phyloP scores from a whole-genome alignment of 2,329 filamentous ascomycete genomes.

The Cercospora sojina region DNA sequence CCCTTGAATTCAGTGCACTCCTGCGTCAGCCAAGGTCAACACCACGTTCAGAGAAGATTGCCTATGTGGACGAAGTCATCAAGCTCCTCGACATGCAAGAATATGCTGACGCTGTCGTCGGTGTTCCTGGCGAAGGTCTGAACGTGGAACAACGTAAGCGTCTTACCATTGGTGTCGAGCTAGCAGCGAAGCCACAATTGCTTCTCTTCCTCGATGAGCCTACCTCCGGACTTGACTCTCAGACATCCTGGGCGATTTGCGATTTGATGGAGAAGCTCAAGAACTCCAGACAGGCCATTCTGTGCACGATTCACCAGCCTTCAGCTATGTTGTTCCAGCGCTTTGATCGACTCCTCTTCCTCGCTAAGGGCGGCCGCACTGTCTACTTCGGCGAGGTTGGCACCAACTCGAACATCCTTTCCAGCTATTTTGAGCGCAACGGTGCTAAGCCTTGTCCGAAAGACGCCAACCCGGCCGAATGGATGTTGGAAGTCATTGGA shows the following conservation, averaged over 20 bases:
- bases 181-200: constrained; percentile 85
- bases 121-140: constrained; percentile 82
- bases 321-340: constrained; percentile 92
- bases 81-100: constrained; percentile 85
- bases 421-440: constrained; percentile 73
- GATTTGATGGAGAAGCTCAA: constrained; percentile 86
- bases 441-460: constrained; percentile 64
- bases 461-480: constrained; percentile 77
- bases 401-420: constrained; percentile 65
- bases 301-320: constrained; percentile 98
- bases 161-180: constrained; percentile 92
- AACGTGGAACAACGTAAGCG: constrained; percentile 69
- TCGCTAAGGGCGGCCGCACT: constrained; percentile 71
- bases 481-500: constrained; percentile 65
- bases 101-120: constrained; percentile 86
- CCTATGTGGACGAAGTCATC: constrained; percentile 87
- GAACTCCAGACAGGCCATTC: constrained; percentile 83
- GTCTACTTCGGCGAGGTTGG: constrained; percentile 83
- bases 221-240: constrained; percentile 87
- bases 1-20: constrained; percentile 79
- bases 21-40: constrained; percentile 78
- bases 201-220: constrained; percentile 93
- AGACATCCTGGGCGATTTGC: constrained; percentile 90
- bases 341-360: constrained; percentile 77
- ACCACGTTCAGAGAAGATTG: constrained; percentile 73